These are phyloP conservation scores for Chlamydomonas sp. DNA, from an alignment of 139 green algal species.

Conservation along the genomic window DNA sequence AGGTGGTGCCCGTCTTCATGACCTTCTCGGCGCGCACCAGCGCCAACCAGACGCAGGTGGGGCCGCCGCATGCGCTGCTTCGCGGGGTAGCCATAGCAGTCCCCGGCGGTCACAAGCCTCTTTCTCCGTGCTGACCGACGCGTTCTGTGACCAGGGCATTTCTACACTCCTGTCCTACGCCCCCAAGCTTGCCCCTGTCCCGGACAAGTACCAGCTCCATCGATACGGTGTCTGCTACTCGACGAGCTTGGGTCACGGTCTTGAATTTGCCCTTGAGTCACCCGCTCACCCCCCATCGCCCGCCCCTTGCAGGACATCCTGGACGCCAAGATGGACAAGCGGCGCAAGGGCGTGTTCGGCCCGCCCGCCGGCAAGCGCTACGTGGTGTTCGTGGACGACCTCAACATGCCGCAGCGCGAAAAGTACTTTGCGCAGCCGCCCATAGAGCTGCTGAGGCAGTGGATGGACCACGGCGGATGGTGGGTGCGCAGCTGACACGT, in stretches of 20 bases:
- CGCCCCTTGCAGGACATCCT: slow-evolving; percentile 74
- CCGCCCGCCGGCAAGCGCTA: slow-evolving; percentile 65
- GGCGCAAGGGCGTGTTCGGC: slow-evolving; percentile 72
- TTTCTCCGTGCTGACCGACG: no score
- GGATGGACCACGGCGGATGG: slow-evolving; percentile 86
- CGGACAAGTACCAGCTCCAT: no score
- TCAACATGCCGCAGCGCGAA: slow-evolving; percentile 80
- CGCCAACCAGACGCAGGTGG: slow-evolving; percentile 83
- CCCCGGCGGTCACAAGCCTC: no score
- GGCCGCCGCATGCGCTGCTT: neutral
- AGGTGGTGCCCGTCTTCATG: slow-evolving; percentile 79
- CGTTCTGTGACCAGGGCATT: no score
- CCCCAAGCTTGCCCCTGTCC: no score
- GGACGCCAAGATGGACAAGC: slow-evolving; percentile 83
- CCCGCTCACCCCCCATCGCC: slow-evolving; percentile 33
- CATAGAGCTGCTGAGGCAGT: slow-evolving; percentile 88
- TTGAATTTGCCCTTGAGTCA: no score
- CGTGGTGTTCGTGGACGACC: slow-evolving; percentile 74
- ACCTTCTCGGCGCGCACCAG: slow-evolving; percentile 83
- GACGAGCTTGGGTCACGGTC: no score
- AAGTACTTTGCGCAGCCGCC: slow-evolving; percentile 89
- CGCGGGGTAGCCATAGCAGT: no score
- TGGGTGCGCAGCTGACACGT: neutral
- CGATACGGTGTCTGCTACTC: no score
- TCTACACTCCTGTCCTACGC: no score